These are phyloP conservation scores for Penicillium capsulatum DNA, from an alignment of 2,329 filamentous ascomycete species.

Conservation along the genomic window DNA sequence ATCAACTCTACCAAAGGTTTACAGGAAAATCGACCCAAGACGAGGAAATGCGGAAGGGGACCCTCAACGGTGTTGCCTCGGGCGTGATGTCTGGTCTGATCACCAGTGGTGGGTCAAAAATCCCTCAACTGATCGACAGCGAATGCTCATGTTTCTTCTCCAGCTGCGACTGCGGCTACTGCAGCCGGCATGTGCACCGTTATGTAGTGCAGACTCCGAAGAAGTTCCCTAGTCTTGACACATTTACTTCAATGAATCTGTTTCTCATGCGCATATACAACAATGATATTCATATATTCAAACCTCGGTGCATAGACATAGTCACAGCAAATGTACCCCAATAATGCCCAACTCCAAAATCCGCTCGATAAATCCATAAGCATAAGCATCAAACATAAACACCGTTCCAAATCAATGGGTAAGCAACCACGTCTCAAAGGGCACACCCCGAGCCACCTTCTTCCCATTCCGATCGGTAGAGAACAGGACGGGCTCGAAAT, in stretches of 20 bases:
- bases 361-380: background rate
- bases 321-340: no score
- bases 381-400: constrained; percentile 2
- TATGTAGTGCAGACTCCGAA: no score
- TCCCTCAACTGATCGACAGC: no score
- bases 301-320: no score
- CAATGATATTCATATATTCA: no score
- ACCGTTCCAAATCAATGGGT: constrained; percentile 11
- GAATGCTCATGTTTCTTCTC: no score
- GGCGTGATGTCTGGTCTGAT: constrained; percentile 1
- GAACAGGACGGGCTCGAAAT: constrained; percentile 41
- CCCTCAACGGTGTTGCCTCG: background rate
- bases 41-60: background rate
- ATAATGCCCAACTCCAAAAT: constrained; percentile 7
- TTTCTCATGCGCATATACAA: no score
- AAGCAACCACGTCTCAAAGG: constrained; percentile 43
- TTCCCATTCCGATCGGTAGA: constrained; percentile 26
- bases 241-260: no score
- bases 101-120: no score
- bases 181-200: no score
- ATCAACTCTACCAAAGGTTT: background rate
- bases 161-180: no score
- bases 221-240: no score
- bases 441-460: constrained; percentile 31
- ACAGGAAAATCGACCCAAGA: background rate